Evolutionary conservation across 495 filamentous ascomycete genomes (phyloP), one percentile per base, ranked within the genome.

Genomic region (Penicillium alfredii): DNA sequence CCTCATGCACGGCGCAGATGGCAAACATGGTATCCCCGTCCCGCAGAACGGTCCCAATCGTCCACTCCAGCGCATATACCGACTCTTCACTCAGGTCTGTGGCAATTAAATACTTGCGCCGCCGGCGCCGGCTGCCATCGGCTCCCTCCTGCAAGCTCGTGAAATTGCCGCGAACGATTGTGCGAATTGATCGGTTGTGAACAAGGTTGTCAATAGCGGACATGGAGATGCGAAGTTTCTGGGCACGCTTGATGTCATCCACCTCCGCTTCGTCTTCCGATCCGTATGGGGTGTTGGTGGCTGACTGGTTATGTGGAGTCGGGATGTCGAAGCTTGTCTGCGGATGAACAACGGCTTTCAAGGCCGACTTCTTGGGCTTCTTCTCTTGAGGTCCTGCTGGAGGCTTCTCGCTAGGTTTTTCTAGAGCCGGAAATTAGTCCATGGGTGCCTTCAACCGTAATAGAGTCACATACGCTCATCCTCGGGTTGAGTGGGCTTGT

Each of bases 51-150:
- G 87, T 94, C 25, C 92, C 92, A 33, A 98, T 89, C 0, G 88
- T 93, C 89, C 90, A 98, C 56, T 97, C 92, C 17, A 97, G 65
- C 7, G 92, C 92, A 58, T 95, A 88, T 7, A 86, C 83, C 3
- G 89, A 89, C 64, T 98, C 92, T 26, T 88, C 84, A 47, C 86
- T 94, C 20, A 96, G 62, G 59, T 97, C 92, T 1, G 87, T 94
- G 6, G 92, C 88, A 6, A 96, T 86, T 4, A 98, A 64, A 56
- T 96, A 98, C 34, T 87, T 89, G 7, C 92, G 75, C 29, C 86
- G 77, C 8, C 86, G 76, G 10, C 82, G 76, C 21, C 72, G 67
- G 14, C 86, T 80, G 6, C 81, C 75, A 19, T 90, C 82, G 6
- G 82, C 80, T 38, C 86, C 83, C 32, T 84, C 73, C 38, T 80